Percentiles rank a stretch among this genome's conserved stretches.
Evolutionary conservation across 1,284 basidiomycete genomes (phyloP).

Genomic region (Trametes pubescens): DNA sequence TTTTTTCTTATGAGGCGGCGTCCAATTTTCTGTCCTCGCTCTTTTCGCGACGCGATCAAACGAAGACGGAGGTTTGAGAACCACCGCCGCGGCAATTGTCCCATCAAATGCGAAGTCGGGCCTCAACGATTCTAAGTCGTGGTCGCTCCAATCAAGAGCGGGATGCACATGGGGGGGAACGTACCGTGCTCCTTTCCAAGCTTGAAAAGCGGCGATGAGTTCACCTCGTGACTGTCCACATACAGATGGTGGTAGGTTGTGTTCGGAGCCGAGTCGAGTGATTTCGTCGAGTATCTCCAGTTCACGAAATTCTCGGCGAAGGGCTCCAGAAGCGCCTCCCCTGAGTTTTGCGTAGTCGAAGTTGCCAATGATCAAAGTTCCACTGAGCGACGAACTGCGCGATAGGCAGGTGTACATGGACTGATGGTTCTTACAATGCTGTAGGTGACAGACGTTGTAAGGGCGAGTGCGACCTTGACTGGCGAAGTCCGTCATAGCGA

Average conservation of each 20-base stretch:
- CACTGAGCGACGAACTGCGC: background rate
- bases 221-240: constrained; percentile 26
- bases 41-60: no score
- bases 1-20: no score
- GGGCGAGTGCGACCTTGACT: no score
- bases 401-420: no score
- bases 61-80: no score
- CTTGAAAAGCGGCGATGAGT: constrained; percentile 26
- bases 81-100: no score
- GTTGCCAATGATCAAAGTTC: constrained; percentile 44
- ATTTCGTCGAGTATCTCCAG: constrained; percentile 42
- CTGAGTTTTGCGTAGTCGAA: constrained; percentile 40
- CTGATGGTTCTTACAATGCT: no score
- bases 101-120: no score
- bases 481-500: no score
- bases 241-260: constrained; percentile 36
- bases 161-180: constrained; percentile 2
- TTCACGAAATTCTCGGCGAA: constrained; percentile 44
- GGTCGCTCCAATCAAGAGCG: constrained; percentile 9
- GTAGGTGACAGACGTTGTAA: no score
- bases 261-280: constrained; percentile 35
- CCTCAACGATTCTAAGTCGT: no score
- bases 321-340: constrained; percentile 26
- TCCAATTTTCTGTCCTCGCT: no score
- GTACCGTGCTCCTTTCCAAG: constrained; percentile 5